Evolutionary conservation across 83 land plant species (phyloP), one percentile per base, ranked within the genome.

Genomic region (Diphasiastrum complanatum): DNA sequence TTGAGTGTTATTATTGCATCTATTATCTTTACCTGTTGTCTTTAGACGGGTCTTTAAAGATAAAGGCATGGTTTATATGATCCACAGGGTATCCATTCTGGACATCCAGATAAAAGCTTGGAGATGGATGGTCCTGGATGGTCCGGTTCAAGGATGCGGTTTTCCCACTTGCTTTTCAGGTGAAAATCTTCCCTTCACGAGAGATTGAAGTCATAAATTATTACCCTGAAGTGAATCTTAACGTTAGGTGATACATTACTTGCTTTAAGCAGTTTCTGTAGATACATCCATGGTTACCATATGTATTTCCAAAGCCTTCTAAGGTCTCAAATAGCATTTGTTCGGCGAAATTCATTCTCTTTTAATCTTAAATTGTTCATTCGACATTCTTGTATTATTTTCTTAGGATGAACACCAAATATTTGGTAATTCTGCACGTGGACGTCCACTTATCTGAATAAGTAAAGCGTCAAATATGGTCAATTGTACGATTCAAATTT

Each of bases 121-220:
- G 79, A 81, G 73, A 78, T 31, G 45, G 80, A 18, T 83, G 88
- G 85, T 32, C 31, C 1, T 71, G 78, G 77, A 76, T 84, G 80
- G 2, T 65, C 14, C 79, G 63, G 62, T 83, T 84, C 53, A 84
- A 76, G 60, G 89, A 84, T 65, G 62, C 75, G 49, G 75, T 84
- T 24, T 60, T 32, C 57, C 34, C 60, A 20, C 51, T 79, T 66
- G 58, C 70, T 1, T 51, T 71, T 31, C 77, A 79, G 83, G 92
- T 81, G 65, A 60, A 37, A 25, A n/a, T 30, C 20, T 5, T 3
- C 0, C 0, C n/a, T 41, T 14, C n/a, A 0, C 45, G 12, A 18
- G 45, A 41, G 45, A 14, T 41, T 41, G 12, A 41, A 14, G 18
- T 41, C n/a, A 18, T 18, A 14, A 41, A 14, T 14, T 41, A 14